Conservation (phyloP, 2,329 filamentous ascomycete species). For the Hysterium pulicare region DNA sequence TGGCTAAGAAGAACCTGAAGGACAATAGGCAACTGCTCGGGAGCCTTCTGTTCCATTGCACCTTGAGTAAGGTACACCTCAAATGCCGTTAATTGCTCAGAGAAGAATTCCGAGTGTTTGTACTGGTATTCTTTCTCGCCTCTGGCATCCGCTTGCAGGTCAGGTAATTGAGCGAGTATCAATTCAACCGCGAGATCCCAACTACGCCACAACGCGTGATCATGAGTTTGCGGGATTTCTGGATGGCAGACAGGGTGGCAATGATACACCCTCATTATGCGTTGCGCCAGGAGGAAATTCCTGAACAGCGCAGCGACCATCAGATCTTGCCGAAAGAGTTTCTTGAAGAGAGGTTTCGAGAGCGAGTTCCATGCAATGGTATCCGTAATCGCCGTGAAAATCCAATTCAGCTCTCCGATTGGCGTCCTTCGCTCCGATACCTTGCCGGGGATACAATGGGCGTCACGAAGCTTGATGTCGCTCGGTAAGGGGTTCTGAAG, state of each 20-base stretch:
- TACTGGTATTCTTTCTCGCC: slow-evolving; percentile 79
- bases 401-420: slow-evolving; percentile 96
- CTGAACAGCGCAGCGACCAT: slow-evolving; percentile 98
- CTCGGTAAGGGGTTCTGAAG: slow-evolving; percentile 76
- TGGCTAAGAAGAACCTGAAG: slow-evolving; percentile 94
- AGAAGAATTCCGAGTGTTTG: slow-evolving; percentile 91
- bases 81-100: slow-evolving; percentile 94
- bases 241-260: slow-evolving; percentile 93
- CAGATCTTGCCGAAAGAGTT: slow-evolving; percentile 93
- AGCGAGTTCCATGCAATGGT: slow-evolving; percentile 98
- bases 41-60: slow-evolving; percentile 78
- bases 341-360: slow-evolving; percentile 86
- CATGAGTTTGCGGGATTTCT: slow-evolving; percentile 86
- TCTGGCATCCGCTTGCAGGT: slow-evolving; percentile 74
- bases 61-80: slow-evolving; percentile 89
- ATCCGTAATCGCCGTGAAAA: slow-evolving; percentile 97
- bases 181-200: slow-evolving; percentile 98
- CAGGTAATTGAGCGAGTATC: slow-evolving; percentile 83
- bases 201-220: slow-evolving; percentile 93
- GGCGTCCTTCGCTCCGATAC: slow-evolving; percentile 91
- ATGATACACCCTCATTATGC: slow-evolving; percentile 94
- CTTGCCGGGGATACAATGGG: slow-evolving; percentile 83
- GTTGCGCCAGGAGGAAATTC: slow-evolving; percentile 90
- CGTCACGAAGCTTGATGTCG: slow-evolving; percentile 72
- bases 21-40: slow-evolving; percentile 93